phyloP scores from a whole-genome alignment of 805 yeast species.

The Metschnikowia bowlesiae region DNA sequence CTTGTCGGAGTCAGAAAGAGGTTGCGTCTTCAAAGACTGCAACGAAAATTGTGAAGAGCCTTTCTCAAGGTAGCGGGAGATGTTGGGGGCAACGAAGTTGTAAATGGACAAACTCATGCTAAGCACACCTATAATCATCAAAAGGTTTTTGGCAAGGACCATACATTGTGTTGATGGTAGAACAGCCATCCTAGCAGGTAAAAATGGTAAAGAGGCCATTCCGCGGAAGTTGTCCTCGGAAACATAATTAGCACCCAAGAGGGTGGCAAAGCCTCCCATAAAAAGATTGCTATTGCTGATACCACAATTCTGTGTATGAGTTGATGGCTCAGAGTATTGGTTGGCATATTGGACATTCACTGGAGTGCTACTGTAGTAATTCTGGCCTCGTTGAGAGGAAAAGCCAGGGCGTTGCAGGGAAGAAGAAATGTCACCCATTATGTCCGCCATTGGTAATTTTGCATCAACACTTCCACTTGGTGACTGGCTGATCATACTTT shows the following conservation, averaged over 20 bases:
- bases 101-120: neutral
- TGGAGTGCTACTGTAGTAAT: slow-evolving; percentile 1
- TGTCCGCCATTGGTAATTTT: neutral
- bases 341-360: neutral
- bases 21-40: neutral
- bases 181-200: slow-evolving; percentile 5
- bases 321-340: neutral
- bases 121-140: slow-evolving; percentile 1
- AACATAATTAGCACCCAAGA: slow-evolving; percentile 57
- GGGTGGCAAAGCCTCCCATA: slow-evolving; percentile 61
- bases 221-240: slow-evolving; percentile 48
- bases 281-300: slow-evolving; percentile 35
- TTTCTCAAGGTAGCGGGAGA: neutral
- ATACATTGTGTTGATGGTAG: neutral
- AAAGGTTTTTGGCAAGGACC: neutral
- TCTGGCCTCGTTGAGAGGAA: neutral
- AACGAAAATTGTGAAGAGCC: neutral
- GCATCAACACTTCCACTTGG: neutral
- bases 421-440: neutral
- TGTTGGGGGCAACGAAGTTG: neutral
- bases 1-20: slow-evolving; percentile 8
- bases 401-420: neutral
- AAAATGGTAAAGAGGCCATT: slow-evolving; percentile 43
- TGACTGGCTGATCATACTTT: slow-evolving; percentile 29
- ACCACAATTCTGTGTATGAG: neutral